Conservation (phyloP, 179 eudicot species). For the Nepenthes alata region DNA sequence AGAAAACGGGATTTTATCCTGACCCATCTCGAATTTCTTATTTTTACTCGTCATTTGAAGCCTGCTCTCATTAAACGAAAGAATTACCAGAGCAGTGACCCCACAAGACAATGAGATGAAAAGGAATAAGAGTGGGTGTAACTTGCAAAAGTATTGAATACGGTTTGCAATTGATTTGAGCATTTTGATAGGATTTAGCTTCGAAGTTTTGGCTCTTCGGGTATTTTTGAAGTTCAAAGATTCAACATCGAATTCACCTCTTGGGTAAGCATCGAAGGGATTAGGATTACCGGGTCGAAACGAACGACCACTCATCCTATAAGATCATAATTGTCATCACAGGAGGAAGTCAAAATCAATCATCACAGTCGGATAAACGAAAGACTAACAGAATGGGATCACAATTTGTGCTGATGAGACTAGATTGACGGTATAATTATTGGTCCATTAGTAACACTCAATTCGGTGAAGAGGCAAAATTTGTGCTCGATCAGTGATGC, state of each 20-base stretch:
- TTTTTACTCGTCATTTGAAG: constrained; percentile 17
- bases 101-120: constrained; percentile 48
- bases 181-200: constrained; percentile 34
- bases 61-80: constrained; percentile 36
- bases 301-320: constrained; percentile 42
- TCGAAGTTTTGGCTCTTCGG: constrained; percentile 35
- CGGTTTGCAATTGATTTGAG: constrained; percentile 40
- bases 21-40: constrained; percentile 19
- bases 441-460: too few relatives aligned
- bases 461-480: too few relatives aligned
- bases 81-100: constrained; percentile 26
- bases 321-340: constrained; percentile 7
- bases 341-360: constrained; percentile 4
- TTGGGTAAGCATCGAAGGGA: constrained; percentile 63
- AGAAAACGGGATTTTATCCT: constrained; percentile 37
- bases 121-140: constrained; percentile 49
- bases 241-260: constrained; percentile 78
- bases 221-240: constrained; percentile 43
- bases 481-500: too few relatives aligned
- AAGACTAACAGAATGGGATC: neutral
- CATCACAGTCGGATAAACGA: constrained; percentile 3
- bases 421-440: too few relatives aligned
- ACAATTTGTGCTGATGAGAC: neutral
- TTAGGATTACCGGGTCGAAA: constrained; percentile 51
- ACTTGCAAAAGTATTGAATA: constrained; percentile 38